Evolutionary conservation across 192 early-diverging fungal genomes (phyloP), one percentile per base, ranked within the genome.

Genomic region (Umbelopsis ramanniana): DNA sequence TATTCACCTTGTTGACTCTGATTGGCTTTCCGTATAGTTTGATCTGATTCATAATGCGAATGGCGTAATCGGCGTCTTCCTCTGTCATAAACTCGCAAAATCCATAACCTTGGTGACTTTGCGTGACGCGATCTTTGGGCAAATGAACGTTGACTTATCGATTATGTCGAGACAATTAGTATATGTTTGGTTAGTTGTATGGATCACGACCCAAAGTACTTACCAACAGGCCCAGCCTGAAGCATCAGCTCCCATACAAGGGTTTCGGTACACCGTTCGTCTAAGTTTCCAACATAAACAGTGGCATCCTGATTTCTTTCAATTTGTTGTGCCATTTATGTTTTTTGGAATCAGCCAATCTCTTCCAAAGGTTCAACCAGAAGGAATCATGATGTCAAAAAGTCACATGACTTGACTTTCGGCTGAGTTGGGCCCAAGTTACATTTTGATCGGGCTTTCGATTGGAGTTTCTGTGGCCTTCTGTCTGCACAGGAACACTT

Each of bases 221-320:
- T 84, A 90, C 91, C 92, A 33, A 95, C 93, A 22, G 96, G 97
- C 0, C 98, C 98, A 10, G 93, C 96, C 79, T 99, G 98, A 60
- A 98, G 89, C 93, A 99, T 96, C 76, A 99, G 87, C 76, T 99
- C 98, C 97, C 97, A 99, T 35, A 99, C 80, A 54, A 99, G 80
- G 22, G 92, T 88, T 70, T 99, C 98, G 4, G 95, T 93, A 43
- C 92, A 94, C 26, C 94, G 86, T 66, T 97, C 95, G 79, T 98
- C 97, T 67, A 99, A 87, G 81, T 99, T 99, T 67, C 96, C 97
- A 72, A 98, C 92, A 76, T 99, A 99, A 35, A 97, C 89, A 19
- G 97, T 96, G 23, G 97, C 97, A 72, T 98, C 96, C 79, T 99
- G 97, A 83, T 99, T 99, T 55, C 96, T 88, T 79, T 97, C 96